phyloP scores from a whole-genome alignment of 139 green algal genomes.

The Tetraselmis striata region DNA sequence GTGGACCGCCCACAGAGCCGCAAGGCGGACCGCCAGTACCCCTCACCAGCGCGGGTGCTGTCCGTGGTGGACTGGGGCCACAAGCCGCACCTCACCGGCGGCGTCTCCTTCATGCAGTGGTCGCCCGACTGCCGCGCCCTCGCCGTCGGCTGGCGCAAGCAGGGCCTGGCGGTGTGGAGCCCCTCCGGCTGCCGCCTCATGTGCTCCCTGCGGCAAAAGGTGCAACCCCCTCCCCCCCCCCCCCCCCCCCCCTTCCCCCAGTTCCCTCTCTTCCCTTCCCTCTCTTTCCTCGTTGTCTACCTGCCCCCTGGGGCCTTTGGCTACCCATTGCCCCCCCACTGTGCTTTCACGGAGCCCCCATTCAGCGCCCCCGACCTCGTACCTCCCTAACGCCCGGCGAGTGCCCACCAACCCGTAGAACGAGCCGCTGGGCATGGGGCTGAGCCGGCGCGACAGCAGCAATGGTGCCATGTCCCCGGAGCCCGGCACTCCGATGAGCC shows the following conservation, averaged over 20 bases:
- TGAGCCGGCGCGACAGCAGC: not conserved
- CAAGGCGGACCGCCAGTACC: not conserved
- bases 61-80: constrained; percentile 68
- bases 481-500: not conserved
- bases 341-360: no score
- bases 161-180: constrained; percentile 67
- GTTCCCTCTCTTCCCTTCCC: no score
- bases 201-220: constrained; percentile 58
- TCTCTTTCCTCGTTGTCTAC: no score
- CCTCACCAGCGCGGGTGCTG: constrained; percentile 40
- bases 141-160: constrained; percentile 22
- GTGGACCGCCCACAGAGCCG: not conserved
- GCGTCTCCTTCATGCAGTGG: constrained; percentile 54
- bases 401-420: no score
- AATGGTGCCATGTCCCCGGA: not conserved
- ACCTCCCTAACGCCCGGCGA: no score
- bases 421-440: not conserved
- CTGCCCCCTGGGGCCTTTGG: no score
- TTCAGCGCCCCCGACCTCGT: no score
- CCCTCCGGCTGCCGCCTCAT: constrained; percentile 71
- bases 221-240: not conserved
- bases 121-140: constrained; percentile 54
- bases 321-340: no score
- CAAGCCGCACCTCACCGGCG: constrained; percentile 38
- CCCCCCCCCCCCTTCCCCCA: constrained; percentile 6